Base-by-base conservation (phyloP, 2,329 filamentous ascomycete genomes). In the Hirsutella thompsonii region DNA sequence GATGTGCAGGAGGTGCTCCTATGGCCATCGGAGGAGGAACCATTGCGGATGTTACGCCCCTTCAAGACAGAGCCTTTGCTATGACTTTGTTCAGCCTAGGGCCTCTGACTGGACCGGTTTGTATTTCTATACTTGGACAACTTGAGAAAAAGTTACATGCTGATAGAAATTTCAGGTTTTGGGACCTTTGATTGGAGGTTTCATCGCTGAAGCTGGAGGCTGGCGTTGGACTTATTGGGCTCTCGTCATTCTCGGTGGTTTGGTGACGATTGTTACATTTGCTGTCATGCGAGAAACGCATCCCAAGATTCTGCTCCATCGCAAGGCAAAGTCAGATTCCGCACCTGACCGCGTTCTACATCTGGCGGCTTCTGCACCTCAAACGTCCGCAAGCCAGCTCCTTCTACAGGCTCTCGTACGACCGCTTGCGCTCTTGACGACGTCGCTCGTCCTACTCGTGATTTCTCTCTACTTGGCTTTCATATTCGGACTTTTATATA, bases 21-120 rank as follows among this genome's bases (percentile, higher is more conserved):
- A 50, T 81, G 10, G 76, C 76, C 0, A 74, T 77, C 49, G 77
- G 76, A 6, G 72, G 71, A 21, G 75, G 76, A 10, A 72, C 74
- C 1, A 72, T 81, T 33, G 70, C 72, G 13, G 78, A 82, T 26
- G 23, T 26, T 26, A 26, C 23, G 11, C 23, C 6, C 23, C 23
- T 26, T 6, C 6, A 26, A 11, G 23, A 26, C 6, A 26, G 23
- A 11, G 23, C 23, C 6, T 26, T 11, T 6, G 23, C 23, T 6
- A 26, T 26, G 23, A 11, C 23, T 26, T 11, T 26, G 11, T 26
- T 26, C 11, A 26, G 23, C 23, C 23, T 26, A 11, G 23, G 23
- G 23, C 23, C 23, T 26, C 23, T 26, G 6, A 26, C 23, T 26
- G 23, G 23, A 26, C 23, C 23, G 23, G 23, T 26, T 26, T 11